Evolutionary conservation across 441 rosid species (phyloP).

Genomic region (Breynia disticha): DNA sequence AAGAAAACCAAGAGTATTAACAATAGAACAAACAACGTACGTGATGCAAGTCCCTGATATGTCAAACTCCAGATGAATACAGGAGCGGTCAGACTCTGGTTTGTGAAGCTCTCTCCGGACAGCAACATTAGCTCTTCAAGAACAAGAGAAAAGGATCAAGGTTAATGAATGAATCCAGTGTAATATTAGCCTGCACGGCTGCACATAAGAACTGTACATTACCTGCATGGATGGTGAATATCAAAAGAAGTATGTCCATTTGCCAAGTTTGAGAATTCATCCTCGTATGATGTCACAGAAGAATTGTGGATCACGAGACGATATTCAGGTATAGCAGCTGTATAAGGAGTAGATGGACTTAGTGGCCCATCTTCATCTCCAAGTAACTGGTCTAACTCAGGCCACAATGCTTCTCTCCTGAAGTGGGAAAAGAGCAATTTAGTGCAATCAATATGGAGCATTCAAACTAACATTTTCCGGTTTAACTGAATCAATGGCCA

Average conservation of each 20-base stretch:
- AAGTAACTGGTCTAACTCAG: constrained; percentile 70
- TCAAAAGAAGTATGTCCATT: constrained; percentile 63
- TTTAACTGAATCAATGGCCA: constrained; percentile 4
- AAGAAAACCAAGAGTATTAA: neutral
- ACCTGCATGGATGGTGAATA: constrained; percentile 89
- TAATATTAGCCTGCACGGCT: neutral
- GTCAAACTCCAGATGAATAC: constrained; percentile 91
- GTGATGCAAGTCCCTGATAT: constrained; percentile 53
- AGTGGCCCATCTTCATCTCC: constrained; percentile 66
- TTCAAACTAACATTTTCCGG: too few relatives aligned
- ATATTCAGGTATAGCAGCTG: constrained; percentile 41
- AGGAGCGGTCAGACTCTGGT: constrained; percentile 83
- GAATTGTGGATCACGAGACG: constrained; percentile 65
- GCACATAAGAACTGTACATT: neutral
- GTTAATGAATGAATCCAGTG: constrained; percentile 20
- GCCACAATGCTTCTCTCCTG: constrained; percentile 81
- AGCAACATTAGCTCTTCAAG: constrained; percentile 67
- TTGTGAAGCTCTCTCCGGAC: constrained; percentile 76
- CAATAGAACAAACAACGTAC: constrained; percentile 32
- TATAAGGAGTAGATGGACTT: constrained; percentile 58
- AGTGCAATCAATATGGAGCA: neutral
- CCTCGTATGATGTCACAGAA: constrained; percentile 20
- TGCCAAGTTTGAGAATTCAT: constrained; percentile 28
- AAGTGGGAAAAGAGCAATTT: constrained; percentile 7
- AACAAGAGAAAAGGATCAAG: constrained; percentile 8